Evolutionary conservation across 495 filamentous ascomycete species (phyloP).

Genomic region (Neurospora sp.): DNA sequence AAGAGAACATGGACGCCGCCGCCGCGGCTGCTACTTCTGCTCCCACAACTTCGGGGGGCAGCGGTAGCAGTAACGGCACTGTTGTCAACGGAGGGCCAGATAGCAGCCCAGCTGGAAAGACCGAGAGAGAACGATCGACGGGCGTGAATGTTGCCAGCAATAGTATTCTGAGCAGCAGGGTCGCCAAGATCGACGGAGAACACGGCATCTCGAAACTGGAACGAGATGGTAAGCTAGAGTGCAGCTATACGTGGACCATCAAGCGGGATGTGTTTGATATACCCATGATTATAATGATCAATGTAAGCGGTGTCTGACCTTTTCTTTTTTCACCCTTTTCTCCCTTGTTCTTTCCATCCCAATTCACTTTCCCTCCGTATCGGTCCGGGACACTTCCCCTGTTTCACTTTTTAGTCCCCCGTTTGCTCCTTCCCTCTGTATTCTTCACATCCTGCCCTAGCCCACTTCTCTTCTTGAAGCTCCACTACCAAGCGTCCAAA

Average conservation of each 20-base stretch:
- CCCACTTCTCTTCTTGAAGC: not conserved
- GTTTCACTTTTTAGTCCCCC: not conserved
- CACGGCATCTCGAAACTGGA: slow-evolving; percentile 66
- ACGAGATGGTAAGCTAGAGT: slow-evolving; percentile 86
- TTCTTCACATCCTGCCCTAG: not conserved
- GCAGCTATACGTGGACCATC: slow-evolving; percentile 92
- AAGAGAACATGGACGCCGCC: slow-evolving; percentile 48
- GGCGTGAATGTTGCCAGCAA: slow-evolving; percentile 7
- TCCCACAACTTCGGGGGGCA: not conserved
- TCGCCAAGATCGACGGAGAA: slow-evolving; percentile 60
- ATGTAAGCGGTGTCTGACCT: slow-evolving; percentile 54
- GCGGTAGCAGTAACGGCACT: not conserved
- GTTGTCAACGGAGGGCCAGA: not conserved
- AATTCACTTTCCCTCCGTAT: not conserved
- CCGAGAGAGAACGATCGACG: slow-evolving; percentile 1
- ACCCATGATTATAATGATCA: slow-evolving; percentile 95
- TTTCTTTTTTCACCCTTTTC: not conserved
- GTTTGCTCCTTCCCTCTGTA: not conserved
- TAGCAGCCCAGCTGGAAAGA: slow-evolving; percentile 8
- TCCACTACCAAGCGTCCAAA: not conserved
- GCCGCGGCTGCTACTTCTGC: slow-evolving; percentile 7
- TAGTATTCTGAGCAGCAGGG: slow-evolving; percentile 42
- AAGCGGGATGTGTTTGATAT: slow-evolving; percentile 97
- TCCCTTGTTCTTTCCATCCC: not conserved
- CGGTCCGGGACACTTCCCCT: not conserved